A percentile compares a stretch with the other conserved stretches of the same genome.
Conservation (phyloP, 2,329 filamentous ascomycete species). For the Pseudocercospora crystallina region DNA sequence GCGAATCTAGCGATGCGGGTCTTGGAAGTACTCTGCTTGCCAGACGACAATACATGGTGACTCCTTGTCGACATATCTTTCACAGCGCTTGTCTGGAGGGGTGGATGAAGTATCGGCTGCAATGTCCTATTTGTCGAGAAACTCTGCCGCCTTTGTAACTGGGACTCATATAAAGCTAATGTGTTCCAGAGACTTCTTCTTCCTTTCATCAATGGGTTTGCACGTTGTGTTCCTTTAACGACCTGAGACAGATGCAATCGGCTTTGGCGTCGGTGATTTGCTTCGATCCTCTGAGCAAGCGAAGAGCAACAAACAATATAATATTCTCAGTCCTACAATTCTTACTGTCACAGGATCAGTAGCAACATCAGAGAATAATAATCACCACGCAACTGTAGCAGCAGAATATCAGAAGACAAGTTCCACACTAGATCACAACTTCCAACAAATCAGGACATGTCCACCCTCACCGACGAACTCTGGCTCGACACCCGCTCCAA, state of each 20-base stretch:
- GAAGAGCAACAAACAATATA: neutral
- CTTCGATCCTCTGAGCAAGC: neutral
- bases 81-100: slow-evolving; percentile 88
- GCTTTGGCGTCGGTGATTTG: neutral
- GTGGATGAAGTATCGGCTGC: slow-evolving; percentile 90
- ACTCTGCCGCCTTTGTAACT: slow-evolving; percentile 74
- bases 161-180: neutral
- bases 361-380: neutral
- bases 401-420: no score
- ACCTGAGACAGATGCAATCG: neutral
- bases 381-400: neutral
- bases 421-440: no score
- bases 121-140: slow-evolving; percentile 94
- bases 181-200: neutral
- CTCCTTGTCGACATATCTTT: slow-evolving; percentile 93
- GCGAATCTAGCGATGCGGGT: slow-evolving; percentile 37
- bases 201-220: neutral
- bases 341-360: no score
- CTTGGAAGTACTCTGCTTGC: slow-evolving; percentile 66
- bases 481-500: neutral
- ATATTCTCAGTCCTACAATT: neutral
- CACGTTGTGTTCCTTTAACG: neutral
- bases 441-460: neutral
- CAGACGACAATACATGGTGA: slow-evolving; percentile 90
- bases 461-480: neutral